phyloP scores from a whole-genome alignment of 192 early-diverging fungal species.

The Entomortierella parvispora region DNA sequence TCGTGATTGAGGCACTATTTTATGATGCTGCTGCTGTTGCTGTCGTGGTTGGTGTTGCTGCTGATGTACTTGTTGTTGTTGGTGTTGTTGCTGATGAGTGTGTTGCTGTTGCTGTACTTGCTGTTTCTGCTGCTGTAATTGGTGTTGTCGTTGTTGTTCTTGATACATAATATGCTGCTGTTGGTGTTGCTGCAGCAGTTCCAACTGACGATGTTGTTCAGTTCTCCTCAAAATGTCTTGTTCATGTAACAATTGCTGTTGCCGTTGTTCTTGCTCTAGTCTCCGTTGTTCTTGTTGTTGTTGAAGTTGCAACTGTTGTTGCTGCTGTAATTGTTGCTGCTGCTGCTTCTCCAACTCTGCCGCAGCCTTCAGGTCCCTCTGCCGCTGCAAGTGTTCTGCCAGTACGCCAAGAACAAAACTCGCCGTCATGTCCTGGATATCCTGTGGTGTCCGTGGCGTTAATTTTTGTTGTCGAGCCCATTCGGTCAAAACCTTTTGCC shows the following conservation, averaged over 20 bases:
- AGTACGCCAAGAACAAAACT: constrained; percentile 22
- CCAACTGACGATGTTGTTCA: neutral
- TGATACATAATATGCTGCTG: too few relatives aligned
- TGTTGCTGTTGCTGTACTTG: neutral
- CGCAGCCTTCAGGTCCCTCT: neutral
- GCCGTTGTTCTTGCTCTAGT: neutral
- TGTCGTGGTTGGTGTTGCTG: neutral
- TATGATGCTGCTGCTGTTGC: constrained; percentile 1
- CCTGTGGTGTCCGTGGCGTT: neutral
- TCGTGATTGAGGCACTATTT: neutral
- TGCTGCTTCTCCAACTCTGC: neutral
- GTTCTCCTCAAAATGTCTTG: too few relatives aligned
- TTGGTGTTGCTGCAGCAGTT: neutral
- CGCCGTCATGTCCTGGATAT: constrained; percentile 27
- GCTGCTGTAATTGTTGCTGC: constrained; percentile 1
- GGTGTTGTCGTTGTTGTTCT: neutral
- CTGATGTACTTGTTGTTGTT: neutral
- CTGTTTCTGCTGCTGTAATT: neutral
- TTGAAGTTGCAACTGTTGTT: neutral
- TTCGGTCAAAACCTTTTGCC: constrained; percentile 21
- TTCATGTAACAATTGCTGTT: neutral
- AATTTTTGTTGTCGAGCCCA: constrained; percentile 11
- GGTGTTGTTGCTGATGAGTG: neutral
- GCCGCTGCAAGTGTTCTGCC: neutral
- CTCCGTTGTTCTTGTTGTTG: too few relatives aligned